Percentiles rank a stretch among this genome's conserved stretches.
phyloP scores from a whole-genome alignment of 352 stramenopile genomes.

The Phytophthora tubulina region DNA sequence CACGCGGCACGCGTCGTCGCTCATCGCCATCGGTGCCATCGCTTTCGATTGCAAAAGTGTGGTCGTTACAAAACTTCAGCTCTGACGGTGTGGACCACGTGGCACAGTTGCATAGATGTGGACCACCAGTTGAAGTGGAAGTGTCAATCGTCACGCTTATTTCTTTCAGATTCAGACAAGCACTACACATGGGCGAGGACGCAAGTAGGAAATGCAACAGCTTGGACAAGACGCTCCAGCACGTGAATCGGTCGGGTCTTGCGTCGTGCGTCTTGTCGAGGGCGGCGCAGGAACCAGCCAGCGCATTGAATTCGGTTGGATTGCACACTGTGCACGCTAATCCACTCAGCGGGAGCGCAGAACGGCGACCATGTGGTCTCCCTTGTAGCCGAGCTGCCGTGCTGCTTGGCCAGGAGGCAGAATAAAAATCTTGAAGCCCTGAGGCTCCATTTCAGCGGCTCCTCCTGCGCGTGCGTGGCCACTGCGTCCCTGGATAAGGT shows the following conservation, averaged over 20 bases:
- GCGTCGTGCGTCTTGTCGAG: conserved; percentile 16
- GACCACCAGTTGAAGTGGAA: conserved; percentile 21
- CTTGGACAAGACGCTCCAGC: conserved; percentile 16
- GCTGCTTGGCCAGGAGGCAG: conserved; percentile 70
- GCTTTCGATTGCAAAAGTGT: conserved; percentile 17
- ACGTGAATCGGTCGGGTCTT: conserved; percentile 1
- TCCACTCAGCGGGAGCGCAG: conserved; percentile 50
- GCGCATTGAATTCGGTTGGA: neutral
- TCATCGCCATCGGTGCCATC: conserved; percentile 53
- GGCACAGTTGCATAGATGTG: conserved; percentile 10
- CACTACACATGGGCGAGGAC: conserved; percentile 23
- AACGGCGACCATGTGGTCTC: conserved; percentile 72
- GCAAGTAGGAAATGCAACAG: conserved; percentile 15
- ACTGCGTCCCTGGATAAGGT: conserved; percentile 66
- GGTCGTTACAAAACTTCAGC: conserved; percentile 17
- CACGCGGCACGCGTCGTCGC: conserved; percentile 82
- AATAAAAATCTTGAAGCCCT: conserved; percentile 83
- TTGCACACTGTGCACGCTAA: neutral
- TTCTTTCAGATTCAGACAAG: conserved; percentile 3
- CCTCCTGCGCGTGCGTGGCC: conserved; percentile 59
- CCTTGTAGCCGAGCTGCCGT: conserved; percentile 79
- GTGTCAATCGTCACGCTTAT: conserved; percentile 7
- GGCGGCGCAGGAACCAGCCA: conserved; percentile 8
- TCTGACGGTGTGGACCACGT: conserved; percentile 30
- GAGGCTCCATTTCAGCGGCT: conserved; percentile 66